Conservation (phyloP, 139 green algal species). For the Chlorella sp. region DNA sequence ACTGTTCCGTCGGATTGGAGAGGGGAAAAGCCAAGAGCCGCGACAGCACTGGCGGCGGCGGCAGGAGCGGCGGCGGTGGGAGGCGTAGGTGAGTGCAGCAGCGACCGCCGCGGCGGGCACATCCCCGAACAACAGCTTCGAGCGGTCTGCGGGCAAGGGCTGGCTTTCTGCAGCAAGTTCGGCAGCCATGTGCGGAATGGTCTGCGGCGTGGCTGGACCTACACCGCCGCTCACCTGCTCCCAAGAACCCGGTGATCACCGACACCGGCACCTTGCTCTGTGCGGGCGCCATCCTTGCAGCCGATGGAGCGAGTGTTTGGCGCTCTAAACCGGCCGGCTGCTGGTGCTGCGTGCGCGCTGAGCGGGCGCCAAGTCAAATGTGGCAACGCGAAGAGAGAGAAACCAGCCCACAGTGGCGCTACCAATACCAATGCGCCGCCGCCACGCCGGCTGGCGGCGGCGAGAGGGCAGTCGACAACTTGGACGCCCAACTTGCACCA, state of each 20-base stretch:
- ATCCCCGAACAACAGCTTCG: neutral
- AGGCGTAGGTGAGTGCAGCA: no score
- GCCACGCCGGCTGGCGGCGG: no score
- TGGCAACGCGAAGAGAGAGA: no score
- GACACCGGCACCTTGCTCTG: constrained; percentile 54
- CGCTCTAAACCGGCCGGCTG: no score
- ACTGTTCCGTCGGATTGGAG: neutral
- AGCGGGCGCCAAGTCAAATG: no score
- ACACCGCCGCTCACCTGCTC: constrained; percentile 1
- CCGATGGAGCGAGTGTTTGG: no score
- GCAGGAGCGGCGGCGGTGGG: neutral
- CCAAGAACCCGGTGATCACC: constrained; percentile 65
- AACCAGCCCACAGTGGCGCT: no score
- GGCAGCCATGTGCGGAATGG: neutral
- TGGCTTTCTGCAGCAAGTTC: no score
- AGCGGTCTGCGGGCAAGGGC: neutral
- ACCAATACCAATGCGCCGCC: no score
- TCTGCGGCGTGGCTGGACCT: neutral
- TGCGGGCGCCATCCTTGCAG: neutral
- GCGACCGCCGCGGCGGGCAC: neutral
- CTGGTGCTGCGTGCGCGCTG: no score
- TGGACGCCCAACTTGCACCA: no score
- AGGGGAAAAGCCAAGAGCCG: neutral
- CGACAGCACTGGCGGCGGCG: neutral
- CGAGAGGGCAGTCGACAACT: no score